These are phyloP conservation scores for Groenewaldozyma tartarivorans DNA, from an alignment of 805 yeast species.

Conservation along the genomic window DNA sequence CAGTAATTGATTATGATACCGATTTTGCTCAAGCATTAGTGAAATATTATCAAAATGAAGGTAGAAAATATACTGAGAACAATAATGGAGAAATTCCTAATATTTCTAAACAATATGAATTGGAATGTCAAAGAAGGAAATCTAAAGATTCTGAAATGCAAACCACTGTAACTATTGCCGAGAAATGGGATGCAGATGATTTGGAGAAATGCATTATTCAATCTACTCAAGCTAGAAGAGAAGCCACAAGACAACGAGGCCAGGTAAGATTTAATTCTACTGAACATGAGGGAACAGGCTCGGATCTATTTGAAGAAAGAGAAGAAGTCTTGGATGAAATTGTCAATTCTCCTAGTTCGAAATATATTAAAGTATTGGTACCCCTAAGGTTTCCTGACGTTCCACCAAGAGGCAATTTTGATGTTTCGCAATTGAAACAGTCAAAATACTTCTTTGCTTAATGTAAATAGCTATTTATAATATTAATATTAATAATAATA, in stretches of 20 bases:
- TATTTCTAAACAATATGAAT: conserved; percentile 46
- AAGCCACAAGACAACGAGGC: conserved; percentile 1
- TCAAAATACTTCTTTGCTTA: conserved; percentile 71
- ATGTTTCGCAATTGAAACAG: conserved; percentile 59
- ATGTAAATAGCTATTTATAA: neutral
- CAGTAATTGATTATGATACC: conserved; percentile 30
- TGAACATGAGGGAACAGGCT: conserved; percentile 26
- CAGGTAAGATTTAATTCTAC: conserved; percentile 17
- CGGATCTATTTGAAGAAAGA: conserved; percentile 16
- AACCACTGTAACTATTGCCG: conserved; percentile 57
- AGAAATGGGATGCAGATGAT: conserved; percentile 18
- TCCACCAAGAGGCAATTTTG: conserved; percentile 77
- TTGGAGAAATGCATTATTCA: conserved; percentile 24
- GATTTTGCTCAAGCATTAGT: conserved; percentile 45
- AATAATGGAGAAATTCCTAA: conserved; percentile 26
- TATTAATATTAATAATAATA: conserved; percentile 1
- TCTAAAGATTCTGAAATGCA: conserved; percentile 42
- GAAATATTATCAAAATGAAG: conserved; percentile 28
- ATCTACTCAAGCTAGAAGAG: conserved; percentile 16
- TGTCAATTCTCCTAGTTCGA: neutral
- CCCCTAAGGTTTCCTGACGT: conserved; percentile 65
- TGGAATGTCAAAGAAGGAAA: conserved; percentile 57
- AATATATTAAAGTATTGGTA: conserved; percentile 38
- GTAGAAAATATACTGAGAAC: conserved; percentile 3
- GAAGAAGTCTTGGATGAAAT: conserved; percentile 8